Evolutionary conservation across 345 rosid species (phyloP), one percentile per base, ranked within the genome.

Genomic region (Eucalyptus regnans): DNA sequence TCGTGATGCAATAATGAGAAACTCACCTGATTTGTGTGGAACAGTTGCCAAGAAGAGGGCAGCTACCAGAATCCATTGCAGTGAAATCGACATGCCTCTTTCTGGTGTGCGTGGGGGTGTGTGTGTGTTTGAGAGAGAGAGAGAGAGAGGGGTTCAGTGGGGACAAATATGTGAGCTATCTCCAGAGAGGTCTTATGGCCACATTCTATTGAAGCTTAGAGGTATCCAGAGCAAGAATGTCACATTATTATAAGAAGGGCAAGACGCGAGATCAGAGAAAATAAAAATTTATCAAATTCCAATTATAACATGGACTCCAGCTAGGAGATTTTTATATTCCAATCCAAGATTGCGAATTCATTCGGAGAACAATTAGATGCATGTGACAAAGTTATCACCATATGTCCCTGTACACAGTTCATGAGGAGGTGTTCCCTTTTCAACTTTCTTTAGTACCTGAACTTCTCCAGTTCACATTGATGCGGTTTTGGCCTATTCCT

Each of bases 21-120:
- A 23, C 25, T 91, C 88, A 94, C 96, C 94, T 88, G 95, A 92
- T 50, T 80, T 87, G 87, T 56, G 91, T 87, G 94, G 92, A 66
- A 90, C 48, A 29, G 90, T 54, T 25, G 93, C 91, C 88, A 92
- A 33, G 80, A 94, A 10, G 86, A 95, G 89, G 84, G 93, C 89
- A 86, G 90, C 90, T 88, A 93, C 92, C 92, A 90, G 89, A 86
- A 93, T 88, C 94, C 92, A 92, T 88, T 64, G 91, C 91, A 90
- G 86, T 60, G 92, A 64, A 60, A 48, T 76, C 89, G 97, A 86
- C 96, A 93, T 92, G 86, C 80, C 31, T 31, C 48, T 41, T 76
- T 76, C 48, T 76, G 27, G 16, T 37, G 76, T 2, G 76, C 0
- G 76, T 64, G 37, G 31, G 18, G 4, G 71, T 60, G 66, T 60